These are phyloP conservation scores for Phytophthora rubi DNA, from an alignment of 352 stramenopile species.

Conservation along the genomic window DNA sequence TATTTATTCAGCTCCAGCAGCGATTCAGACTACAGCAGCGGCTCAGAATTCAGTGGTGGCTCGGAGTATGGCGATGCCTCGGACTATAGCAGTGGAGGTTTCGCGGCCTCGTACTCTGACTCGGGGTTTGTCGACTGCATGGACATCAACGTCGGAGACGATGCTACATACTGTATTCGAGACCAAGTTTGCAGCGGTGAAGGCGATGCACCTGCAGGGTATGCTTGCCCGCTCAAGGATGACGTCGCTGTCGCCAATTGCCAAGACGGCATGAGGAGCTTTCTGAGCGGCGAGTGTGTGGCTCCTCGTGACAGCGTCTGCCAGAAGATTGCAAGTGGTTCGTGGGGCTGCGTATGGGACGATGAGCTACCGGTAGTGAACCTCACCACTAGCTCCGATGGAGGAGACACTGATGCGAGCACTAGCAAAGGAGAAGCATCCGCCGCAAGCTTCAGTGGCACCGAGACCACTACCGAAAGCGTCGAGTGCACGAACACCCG, in stretches of 20 bases:
- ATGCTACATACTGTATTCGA: slow-evolving; percentile 51
- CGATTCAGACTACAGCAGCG: not conserved
- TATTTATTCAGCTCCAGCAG: slow-evolving; percentile 3
- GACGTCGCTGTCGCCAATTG: slow-evolving; percentile 41
- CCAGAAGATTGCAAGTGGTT: slow-evolving; percentile 15
- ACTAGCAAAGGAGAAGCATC: slow-evolving; percentile 1
- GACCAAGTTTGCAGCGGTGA: slow-evolving; percentile 43
- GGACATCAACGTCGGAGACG: slow-evolving; percentile 43
- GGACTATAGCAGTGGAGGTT: not conserved
- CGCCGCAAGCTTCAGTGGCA: not conserved
- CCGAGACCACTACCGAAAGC: not conserved
- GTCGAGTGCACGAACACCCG: slow-evolving; percentile 49
- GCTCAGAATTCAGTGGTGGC: not conserved
- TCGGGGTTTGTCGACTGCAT: slow-evolving; percentile 31
- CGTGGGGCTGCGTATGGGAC: slow-evolving; percentile 40
- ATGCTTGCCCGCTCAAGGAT: slow-evolving; percentile 37
- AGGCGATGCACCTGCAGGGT: slow-evolving; percentile 31
- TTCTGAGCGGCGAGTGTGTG: slow-evolving; percentile 30
- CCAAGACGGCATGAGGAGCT: slow-evolving; percentile 33
- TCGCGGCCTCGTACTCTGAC: not conserved
- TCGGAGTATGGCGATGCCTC: too few species aligned
- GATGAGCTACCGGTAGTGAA: slow-evolving; percentile 6
- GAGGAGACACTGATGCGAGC: not conserved
- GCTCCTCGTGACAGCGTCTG: slow-evolving; percentile 35
- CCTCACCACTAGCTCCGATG: not conserved